Evolutionary conservation across 257 asterid species (phyloP).

Genomic region (Jacaranda copaia): DNA sequence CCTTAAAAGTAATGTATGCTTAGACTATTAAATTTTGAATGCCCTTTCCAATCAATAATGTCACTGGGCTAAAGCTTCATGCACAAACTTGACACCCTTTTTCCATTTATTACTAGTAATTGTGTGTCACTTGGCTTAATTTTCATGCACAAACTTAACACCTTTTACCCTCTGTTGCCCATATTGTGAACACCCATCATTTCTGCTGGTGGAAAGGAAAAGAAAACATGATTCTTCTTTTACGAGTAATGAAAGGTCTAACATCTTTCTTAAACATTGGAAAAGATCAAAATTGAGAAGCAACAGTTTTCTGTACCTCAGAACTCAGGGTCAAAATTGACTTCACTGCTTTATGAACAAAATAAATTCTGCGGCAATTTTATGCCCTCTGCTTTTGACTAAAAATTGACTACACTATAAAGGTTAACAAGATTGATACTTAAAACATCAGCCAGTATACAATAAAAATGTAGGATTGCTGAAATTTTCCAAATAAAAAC

Average conservation of each 20-base stretch:
- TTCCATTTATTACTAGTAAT: too few relatives aligned
- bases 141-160: neutral
- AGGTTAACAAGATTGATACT: too few relatives aligned
- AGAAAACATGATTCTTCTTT: neutral
- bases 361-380: too few relatives aligned
- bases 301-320: too few relatives aligned
- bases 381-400: too few relatives aligned
- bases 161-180: neutral
- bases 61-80: neutral
- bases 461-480: neutral
- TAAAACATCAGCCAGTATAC: too few relatives aligned
- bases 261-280: too few relatives aligned
- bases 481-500: neutral
- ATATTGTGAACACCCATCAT: neutral
- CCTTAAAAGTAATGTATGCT: conserved; percentile 89
- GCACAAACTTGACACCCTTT: neutral
- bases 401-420: too few relatives aligned
- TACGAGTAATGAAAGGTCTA: too few relatives aligned
- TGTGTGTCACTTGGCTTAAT: neutral
- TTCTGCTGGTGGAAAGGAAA: neutral
- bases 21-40: conserved; percentile 36
- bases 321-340: too few relatives aligned
- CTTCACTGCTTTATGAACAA: too few relatives aligned
- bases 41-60: neutral
- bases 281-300: too few relatives aligned